These are phyloP conservation scores for Paraconiothyrium brasiliense DNA, from an alignment of 2,329 filamentous ascomycete species.

Conservation along the genomic window DNA sequence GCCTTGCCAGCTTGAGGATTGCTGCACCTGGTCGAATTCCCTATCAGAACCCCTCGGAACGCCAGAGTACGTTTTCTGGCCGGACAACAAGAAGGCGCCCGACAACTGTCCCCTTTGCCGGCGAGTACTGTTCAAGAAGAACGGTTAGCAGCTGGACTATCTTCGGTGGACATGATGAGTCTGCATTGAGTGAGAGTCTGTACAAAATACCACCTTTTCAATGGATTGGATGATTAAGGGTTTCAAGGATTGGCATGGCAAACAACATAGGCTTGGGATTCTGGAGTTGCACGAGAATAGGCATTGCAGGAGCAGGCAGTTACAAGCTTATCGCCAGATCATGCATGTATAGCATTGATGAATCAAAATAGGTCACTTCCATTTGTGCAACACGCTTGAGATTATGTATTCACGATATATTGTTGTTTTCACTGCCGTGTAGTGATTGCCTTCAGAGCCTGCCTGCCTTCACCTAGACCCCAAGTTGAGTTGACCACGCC, in stretches of 20 bases:
- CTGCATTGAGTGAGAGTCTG: no score
- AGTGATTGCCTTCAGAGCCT: background rate
- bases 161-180: background rate
- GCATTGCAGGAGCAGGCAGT: background rate
- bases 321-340: background rate
- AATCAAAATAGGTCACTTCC: no score
- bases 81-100: background rate
- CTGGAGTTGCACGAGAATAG: background rate
- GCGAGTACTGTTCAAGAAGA: conserved; percentile 22
- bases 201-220: background rate
- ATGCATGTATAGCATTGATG: no score
- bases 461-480: background rate
- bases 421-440: no score
- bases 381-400: no score
- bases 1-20: background rate
- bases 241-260: background rate
- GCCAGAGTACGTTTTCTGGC: conserved; percentile 18
- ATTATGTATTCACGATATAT: no score
- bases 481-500: background rate
- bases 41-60: background rate
- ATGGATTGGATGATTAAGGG: background rate
- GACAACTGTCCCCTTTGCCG: conserved; percentile 8
- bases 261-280: background rate
- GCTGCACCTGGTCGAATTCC: background rate
- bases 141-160: background rate